phyloP scores from a whole-genome alignment of 2,329 filamentous ascomycete genomes.

The Penicillium sp. region DNA sequence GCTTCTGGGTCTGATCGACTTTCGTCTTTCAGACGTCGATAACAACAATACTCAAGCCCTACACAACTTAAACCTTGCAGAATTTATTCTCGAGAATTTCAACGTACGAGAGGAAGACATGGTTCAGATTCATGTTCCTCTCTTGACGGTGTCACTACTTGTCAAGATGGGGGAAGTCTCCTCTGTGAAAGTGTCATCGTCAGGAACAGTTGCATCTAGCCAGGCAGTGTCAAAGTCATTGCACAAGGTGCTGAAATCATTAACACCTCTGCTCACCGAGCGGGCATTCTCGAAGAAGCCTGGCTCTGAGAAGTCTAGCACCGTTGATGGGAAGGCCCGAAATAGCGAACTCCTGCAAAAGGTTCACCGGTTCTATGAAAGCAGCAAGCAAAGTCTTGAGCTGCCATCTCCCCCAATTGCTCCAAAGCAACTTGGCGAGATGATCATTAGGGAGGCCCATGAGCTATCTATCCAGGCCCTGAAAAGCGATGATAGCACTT shows the following conservation, averaged over 20 bases:
- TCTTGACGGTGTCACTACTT: conserved; percentile 71
- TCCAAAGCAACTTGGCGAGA: conserved; percentile 61
- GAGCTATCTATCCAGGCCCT: conserved; percentile 44
- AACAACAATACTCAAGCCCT: conserved; percentile 56
- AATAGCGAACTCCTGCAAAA: conserved; percentile 60
- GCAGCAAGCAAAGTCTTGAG: conserved; percentile 73
- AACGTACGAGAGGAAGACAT: conserved; percentile 97
- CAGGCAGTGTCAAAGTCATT: conserved; percentile 34
- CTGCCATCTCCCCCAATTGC: conserved; percentile 65
- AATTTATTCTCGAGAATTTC: conserved; percentile 85
- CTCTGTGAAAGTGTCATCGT: conserved; percentile 22
- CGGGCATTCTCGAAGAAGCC: conserved; percentile 57
- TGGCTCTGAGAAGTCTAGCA: conserved; percentile 31
- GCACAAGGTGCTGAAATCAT: conserved; percentile 38
- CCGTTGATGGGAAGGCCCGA: conserved; percentile 27
- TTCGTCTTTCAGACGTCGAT: conserved; percentile 58
- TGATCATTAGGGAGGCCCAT: conserved; percentile 67
- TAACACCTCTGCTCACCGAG: conserved; percentile 54
- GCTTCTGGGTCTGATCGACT: conserved; percentile 69
- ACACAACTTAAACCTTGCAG: conserved; percentile 73
- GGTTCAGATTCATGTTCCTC: conserved; percentile 81
- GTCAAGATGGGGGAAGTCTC: conserved; percentile 51
- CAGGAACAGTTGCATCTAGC: conserved; percentile 25
- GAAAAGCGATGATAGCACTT: conserved; percentile 31
- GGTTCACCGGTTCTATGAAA: conserved; percentile 71